These are phyloP conservation scores for Lichtheimia hyalospora DNA, from an alignment of 371 early-diverging fungal genomes.

Conservation along the genomic window DNA sequence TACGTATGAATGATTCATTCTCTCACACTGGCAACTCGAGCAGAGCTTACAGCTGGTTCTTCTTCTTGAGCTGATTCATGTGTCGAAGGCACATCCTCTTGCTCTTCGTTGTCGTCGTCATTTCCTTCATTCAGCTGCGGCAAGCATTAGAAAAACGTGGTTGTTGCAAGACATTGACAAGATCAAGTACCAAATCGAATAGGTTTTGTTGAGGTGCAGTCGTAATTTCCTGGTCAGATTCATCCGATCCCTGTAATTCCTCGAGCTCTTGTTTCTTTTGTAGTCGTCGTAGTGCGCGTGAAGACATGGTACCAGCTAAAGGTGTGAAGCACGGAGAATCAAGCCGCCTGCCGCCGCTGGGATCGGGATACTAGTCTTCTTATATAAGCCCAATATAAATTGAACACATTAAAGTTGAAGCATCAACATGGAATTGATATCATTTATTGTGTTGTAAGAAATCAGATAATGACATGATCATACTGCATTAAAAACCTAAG, in stretches of 20 bases:
- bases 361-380: no score
- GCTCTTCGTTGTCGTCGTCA: conserved; percentile 29
- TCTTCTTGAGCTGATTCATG: conserved; percentile 37
- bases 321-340: conserved; percentile 1
- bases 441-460: no score
- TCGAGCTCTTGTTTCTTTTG: conserved; percentile 32
- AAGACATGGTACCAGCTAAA: conserved; percentile 30
- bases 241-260: conserved; percentile 19
- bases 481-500: no score
- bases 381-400: no score
- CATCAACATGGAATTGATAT: no score
- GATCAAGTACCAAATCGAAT: conserved; percentile 64
- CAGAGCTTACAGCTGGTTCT: background rate
- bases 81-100: no score
- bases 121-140: conserved; percentile 37
- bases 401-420: no score
- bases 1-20: background rate
- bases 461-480: no score
- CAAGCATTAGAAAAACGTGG: background rate
- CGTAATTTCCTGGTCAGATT: conserved; percentile 37
- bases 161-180: background rate
- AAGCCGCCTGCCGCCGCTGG: no score
- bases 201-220: conserved; percentile 41
- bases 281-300: conserved; percentile 43
- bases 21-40: background rate